Base-by-base conservation (phyloP, 768 basidiomycete species). In the Phylloporus sp. region DNA sequence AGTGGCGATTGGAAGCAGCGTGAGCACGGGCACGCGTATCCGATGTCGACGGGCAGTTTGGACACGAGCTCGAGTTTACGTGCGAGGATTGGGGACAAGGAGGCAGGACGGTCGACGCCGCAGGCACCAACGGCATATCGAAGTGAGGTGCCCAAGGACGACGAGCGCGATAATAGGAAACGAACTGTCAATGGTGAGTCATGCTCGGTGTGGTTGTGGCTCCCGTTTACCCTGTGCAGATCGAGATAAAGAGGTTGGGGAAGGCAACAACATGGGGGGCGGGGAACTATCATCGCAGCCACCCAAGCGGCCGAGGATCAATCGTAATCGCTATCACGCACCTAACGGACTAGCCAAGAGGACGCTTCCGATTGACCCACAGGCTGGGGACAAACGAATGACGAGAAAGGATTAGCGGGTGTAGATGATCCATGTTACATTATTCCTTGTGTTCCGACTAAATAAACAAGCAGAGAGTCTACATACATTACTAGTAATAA, bases 141-240 rank as follows among this genome's bases (percentile, higher is more conserved):
- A 45, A 63, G 59, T 20, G 80, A 81, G 31, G 43, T 64, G 43
- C 64, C 72, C 49, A 76, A 76, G 55, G 84, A 87, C 10, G 85
- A 88, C 16, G 85, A 86, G 26, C 79, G 82, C 43, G 85, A 87
- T 54, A 72, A 70, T 36, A 73, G 86, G 62, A 91, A 91, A 70
- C 79, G 88, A 49, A 80, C 82, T 22, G 68, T 75, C 29, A 80
- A 85, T 64, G 89, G 88, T 88, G 70, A 57, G 80, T 59, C 27
- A 35, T 16, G 16, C 16, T 15, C 23, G 4, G n/a, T 16, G 16
- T 4, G n/a, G 15, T 22, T 49, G 39, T 45, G 29, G 32, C 42
- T 38, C 43, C 53, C 47, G 18, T 32, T 58, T 9, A 54, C 39
- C 26, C 41, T 44, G 45, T 18, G 44, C 53, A 86, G 86, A 86